Base-by-base conservation (phyloP, 805 yeast genomes). In the Schwanniomyces polymorphus region DNA sequence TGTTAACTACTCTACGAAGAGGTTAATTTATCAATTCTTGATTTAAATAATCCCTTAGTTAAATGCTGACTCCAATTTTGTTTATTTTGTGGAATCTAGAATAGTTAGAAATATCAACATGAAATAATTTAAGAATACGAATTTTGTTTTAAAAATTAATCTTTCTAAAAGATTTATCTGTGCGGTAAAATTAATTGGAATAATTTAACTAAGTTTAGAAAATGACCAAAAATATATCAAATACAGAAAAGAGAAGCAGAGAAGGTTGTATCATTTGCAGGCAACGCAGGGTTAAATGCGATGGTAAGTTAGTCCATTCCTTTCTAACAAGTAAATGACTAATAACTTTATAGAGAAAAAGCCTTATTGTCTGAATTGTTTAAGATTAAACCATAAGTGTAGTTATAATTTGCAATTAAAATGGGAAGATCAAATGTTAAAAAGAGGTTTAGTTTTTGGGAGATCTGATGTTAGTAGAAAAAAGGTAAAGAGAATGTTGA, bases 381-480 rank as follows among this genome's bases (percentile, higher is more conserved):
- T 12, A 5, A 54, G 65, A 41, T 46, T 63, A 28, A 41, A 41
- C 12, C 31, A 39, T 39, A 25, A 38, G 25, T 38, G 41, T 5
- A 38, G 25, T 21, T 38, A 38, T 38, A 16, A 6, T 38, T 38
- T 38, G 21, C 21, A 6, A 12, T 38, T 61, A 8, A 53, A 52
- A 0, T 68, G 71, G 72, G 72, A 67, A 41, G 68, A 67, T 33
- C 71, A 68, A 10, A 70, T 68, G 1, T 25, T 47, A 41, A 61
- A 64, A 6, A 47, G 59, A 39, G 29, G 70, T 0, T 55, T 65
- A 7, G 54, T 68, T 1, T 66, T 68, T 50, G 72, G 73, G 2
- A 48, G 73, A 16, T 65, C 70, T 9, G 42, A 21, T 4, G 23
- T 21, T 21, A 21, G 23, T 5, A 21, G 23, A 21, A 21, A 21